Percentiles rank a stretch among this genome's conserved stretches.
phyloP scores from a whole-genome alignment of 192 early-diverging fungal species.

The Tieghemiomyces parasiticus region DNA sequence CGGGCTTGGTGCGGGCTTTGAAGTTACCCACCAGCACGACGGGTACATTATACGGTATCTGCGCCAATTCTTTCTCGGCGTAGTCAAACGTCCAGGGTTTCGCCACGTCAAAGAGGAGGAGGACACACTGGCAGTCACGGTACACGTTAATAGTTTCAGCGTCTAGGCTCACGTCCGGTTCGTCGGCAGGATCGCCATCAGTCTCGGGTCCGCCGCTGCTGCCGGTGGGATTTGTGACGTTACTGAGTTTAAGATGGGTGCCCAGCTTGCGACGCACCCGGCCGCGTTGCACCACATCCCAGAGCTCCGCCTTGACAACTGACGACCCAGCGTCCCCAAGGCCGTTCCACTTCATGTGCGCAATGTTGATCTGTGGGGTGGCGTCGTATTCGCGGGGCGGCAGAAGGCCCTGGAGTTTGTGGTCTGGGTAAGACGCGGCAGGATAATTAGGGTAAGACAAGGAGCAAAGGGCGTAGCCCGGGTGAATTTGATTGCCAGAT shows the following conservation, averaged over 20 bases:
- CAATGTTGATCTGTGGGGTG: background rate
- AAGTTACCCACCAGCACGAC: conserved; percentile 27
- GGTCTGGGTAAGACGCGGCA: background rate
- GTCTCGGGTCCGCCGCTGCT: background rate
- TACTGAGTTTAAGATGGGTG: background rate
- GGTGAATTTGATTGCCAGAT: background rate
- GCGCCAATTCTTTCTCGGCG: conserved; percentile 21
- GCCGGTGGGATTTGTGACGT: background rate
- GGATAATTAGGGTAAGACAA: background rate
- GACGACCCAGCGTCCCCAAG: too few species aligned
- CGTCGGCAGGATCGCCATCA: background rate
- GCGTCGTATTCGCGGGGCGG: background rate
- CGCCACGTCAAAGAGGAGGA: conserved; percentile 40
- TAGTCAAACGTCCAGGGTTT: conserved; percentile 50
- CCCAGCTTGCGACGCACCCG: background rate
- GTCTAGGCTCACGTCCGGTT: conserved; percentile 20
- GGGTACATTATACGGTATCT: conserved; percentile 27
- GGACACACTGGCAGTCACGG: conserved; percentile 34
- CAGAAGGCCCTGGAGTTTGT: background rate
- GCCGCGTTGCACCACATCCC: conserved; percentile 3
- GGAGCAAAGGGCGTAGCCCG: background rate
- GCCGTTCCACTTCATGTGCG: conserved; percentile 1
- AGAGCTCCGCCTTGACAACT: background rate
- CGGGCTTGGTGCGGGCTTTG: background rate
- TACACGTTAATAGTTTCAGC: conserved; percentile 44